Percentiles rank a stretch among this genome's conserved stretches.
Conservation (phyloP, 2,329 filamentous ascomycete genomes). For the Orbilia quercus region DNA sequence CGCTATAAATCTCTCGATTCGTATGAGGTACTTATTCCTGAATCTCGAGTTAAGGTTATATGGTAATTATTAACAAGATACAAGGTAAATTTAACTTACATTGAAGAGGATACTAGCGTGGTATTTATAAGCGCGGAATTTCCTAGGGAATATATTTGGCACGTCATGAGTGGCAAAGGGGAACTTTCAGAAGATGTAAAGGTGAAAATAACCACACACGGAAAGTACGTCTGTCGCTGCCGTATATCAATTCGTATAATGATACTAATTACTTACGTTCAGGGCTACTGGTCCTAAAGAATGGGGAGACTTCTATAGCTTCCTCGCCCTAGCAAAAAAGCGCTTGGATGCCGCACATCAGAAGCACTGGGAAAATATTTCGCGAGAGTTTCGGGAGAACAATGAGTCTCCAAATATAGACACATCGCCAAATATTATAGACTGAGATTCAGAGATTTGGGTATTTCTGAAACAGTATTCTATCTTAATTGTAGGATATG, state of each 20-base stretch:
- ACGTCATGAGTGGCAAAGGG: slow-evolving; percentile 13
- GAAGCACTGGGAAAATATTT: too few species aligned
- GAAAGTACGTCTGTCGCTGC: slow-evolving; percentile 7
- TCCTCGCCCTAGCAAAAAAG: slow-evolving; percentile 9
- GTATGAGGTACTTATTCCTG: slow-evolving; percentile 3
- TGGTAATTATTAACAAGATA: background rate
- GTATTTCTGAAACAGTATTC: too few species aligned
- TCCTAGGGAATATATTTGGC: slow-evolving; percentile 5
- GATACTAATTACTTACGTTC: background rate
- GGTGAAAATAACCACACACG: slow-evolving; percentile 6
- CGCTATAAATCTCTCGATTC: background rate
- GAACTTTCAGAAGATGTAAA: background rate
- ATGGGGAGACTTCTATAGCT: slow-evolving; percentile 1
- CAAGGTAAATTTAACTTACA: slow-evolving; percentile 16
- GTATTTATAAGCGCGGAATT: slow-evolving; percentile 19
- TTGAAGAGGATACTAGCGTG: slow-evolving; percentile 11
- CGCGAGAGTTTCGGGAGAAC: too few species aligned
- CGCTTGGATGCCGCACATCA: slow-evolving; percentile 7
- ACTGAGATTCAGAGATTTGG: too few species aligned
- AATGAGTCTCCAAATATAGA: too few species aligned
- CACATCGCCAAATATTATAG: too few species aligned
- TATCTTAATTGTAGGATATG: too few species aligned
- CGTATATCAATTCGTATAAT: too few species aligned
- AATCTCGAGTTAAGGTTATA: background rate
- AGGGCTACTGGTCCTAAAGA: slow-evolving; percentile 1